These are phyloP conservation scores for Ogataea hybrid DNA, from an alignment of 1,139 yeast species.

Conservation along the genomic window DNA sequence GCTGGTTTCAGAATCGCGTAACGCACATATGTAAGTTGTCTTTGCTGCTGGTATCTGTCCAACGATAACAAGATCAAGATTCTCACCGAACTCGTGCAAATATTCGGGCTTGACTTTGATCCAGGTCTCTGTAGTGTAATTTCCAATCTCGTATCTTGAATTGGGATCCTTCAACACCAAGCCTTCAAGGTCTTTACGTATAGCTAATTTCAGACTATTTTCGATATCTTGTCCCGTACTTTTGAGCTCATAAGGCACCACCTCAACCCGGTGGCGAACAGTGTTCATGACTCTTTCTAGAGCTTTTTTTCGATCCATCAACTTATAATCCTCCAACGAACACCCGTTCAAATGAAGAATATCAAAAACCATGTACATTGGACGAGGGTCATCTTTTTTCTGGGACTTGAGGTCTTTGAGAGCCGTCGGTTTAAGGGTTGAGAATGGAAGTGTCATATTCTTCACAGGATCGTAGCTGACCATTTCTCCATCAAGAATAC, in stretches of 20 bases:
- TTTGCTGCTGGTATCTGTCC: constrained; percentile 78
- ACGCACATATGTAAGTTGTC: constrained; percentile 73
- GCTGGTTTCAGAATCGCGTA: constrained; percentile 33
- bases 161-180: constrained; percentile 67
- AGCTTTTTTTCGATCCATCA: constrained; percentile 55
- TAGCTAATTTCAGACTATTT: constrained; percentile 53
- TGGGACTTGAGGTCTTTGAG: constrained; percentile 40
- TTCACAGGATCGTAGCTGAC: constrained; percentile 74
- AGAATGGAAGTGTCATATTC: constrained; percentile 69
- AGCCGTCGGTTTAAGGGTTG: constrained; percentile 73
- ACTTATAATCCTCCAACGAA: constrained; percentile 52
- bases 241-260: constrained; percentile 48
- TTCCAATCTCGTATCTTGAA: constrained; percentile 57
- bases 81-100: constrained; percentile 81
- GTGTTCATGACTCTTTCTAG: constrained; percentile 44
- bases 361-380: constrained; percentile 72
- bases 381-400: constrained; percentile 38
- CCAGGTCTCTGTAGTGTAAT: constrained; percentile 60
- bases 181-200: constrained; percentile 75
- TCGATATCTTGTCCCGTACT: constrained; percentile 51
- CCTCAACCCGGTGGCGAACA: constrained; percentile 55
- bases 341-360: constrained; percentile 64
- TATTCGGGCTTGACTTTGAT: constrained; percentile 90
- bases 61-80: constrained; percentile 73
- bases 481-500: constrained; percentile 90